These are phyloP conservation scores for Elymus sibiricus DNA, from an alignment of 176 grass and related monocot species.

Conservation along the genomic window DNA sequence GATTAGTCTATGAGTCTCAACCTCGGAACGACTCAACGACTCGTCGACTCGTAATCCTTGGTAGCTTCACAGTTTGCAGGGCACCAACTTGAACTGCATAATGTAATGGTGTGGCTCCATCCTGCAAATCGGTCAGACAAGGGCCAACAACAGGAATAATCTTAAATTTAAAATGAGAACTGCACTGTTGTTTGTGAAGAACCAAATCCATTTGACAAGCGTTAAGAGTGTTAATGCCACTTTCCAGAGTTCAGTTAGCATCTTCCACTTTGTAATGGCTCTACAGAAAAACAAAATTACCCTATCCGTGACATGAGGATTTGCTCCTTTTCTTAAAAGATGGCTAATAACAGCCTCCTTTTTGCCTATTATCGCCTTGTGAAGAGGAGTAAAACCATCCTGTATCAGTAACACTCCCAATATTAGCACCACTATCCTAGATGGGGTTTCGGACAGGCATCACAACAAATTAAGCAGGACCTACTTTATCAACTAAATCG, in stretches of 20 bases:
- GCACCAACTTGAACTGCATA: conserved; percentile 90
- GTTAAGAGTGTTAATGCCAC: background rate
- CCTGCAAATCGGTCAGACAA: conserved; percentile 35
- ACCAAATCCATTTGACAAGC: background rate
- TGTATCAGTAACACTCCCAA: conserved; percentile 30
- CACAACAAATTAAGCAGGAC: background rate
- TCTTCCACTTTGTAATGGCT: background rate
- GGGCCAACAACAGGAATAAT: background rate
- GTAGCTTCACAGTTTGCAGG: conserved; percentile 74
- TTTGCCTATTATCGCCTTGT: conserved; percentile 85
- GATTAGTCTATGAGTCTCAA: too few relatives aligned
- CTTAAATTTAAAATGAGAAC: background rate
- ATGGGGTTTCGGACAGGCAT: background rate
- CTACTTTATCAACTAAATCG: conserved; percentile 43
- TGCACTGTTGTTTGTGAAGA: background rate
- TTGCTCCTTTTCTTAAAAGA: conserved; percentile 78
- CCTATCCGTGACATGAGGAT: conserved; percentile 81
- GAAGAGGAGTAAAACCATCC: conserved; percentile 84
- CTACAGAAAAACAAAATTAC: conserved; percentile 20
- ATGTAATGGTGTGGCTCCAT: conserved; percentile 84
- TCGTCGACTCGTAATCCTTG: too few relatives aligned
- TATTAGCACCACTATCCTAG: background rate
- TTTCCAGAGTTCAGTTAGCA: background rate
- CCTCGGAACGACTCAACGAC: too few relatives aligned
- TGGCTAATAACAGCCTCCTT: conserved; percentile 94